phyloP scores from a whole-genome alignment of 2,329 filamentous ascomycete genomes.

The Clarireedia hainanense region DNA sequence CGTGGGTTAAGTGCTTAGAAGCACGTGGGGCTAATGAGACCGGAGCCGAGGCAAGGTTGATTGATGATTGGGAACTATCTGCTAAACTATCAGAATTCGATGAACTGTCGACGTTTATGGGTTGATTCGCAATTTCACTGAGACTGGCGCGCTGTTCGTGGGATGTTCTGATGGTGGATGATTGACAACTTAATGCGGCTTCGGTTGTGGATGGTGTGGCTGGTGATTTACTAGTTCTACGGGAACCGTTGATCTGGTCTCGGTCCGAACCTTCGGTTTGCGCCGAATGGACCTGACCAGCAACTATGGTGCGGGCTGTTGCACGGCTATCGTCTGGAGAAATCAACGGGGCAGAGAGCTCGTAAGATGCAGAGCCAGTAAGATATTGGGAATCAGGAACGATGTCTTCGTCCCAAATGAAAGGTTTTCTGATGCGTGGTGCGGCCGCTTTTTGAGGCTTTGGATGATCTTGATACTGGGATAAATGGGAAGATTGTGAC shows the following conservation, averaged over 20 bases:
- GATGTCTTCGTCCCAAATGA: constrained; percentile 20
- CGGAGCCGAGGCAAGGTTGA: not conserved
- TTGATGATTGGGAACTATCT: not conserved
- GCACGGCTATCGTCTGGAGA: not conserved
- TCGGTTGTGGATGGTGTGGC: not conserved
- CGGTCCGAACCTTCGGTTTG: constrained; percentile 7
- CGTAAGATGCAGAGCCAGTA: constrained; percentile 11
- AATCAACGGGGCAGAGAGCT: constrained; percentile 5
- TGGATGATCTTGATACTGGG: not conserved
- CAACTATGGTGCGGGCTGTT: too few relatives aligned
- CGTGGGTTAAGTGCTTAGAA: not conserved
- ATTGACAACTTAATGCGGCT: not conserved
- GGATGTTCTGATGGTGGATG: not conserved
- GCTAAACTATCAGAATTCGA: not conserved
- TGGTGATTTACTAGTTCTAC: not conserved
- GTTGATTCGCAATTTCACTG: not conserved
- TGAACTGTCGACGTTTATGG: not conserved
- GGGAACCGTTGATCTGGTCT: constrained; percentile 1
- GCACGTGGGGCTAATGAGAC: not conserved
- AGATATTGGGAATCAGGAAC: constrained; percentile 21
- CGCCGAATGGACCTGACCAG: not conserved
- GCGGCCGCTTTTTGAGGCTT: constrained; percentile 1
- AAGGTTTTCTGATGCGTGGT: not conserved
- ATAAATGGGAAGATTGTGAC: constrained; percentile 6
- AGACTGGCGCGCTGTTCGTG: not conserved